phyloP scores from a whole-genome alignment of 2,329 filamentous ascomycete genomes.

The Botrytis porri region DNA sequence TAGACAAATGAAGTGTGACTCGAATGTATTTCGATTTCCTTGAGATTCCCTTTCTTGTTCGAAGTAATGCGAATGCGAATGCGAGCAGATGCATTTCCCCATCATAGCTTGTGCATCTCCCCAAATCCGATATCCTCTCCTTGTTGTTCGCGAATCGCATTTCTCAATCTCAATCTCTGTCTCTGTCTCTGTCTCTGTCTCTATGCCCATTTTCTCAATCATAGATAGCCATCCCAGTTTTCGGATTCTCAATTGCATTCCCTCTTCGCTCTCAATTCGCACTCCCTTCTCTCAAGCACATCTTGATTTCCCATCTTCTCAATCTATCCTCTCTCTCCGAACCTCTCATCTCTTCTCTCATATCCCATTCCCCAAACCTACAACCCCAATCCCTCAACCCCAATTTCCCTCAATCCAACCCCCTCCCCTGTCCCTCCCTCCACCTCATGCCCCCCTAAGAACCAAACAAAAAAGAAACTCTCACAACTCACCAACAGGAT shows the following conservation, averaged over 20 bases:
- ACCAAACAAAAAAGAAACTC: background rate
- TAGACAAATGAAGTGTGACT: background rate
- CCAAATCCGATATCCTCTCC: background rate
- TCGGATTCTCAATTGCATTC: too few species aligned
- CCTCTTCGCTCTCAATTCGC: background rate
- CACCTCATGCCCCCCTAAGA: background rate
- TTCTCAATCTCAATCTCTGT: background rate
- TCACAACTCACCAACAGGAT: constrained; percentile 71
- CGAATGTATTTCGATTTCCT: background rate
- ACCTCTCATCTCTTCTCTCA: background rate
- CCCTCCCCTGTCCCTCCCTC: background rate
- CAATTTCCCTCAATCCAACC: too few species aligned
- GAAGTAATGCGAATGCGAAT: background rate
- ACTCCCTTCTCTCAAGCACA: background rate
- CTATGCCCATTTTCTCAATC: background rate
- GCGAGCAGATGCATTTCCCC: background rate
- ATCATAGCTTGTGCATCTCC: background rate
- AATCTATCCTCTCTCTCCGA: background rate
- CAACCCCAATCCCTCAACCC: too few species aligned
- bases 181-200: background rate
- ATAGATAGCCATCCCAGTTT: background rate
- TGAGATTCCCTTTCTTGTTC: background rate
- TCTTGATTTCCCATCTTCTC: background rate
- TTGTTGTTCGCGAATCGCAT: background rate
- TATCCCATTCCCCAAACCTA: too few species aligned